phyloP scores from a whole-genome alignment of 139 green algal genomes.

The Trebouxia sp. region DNA sequence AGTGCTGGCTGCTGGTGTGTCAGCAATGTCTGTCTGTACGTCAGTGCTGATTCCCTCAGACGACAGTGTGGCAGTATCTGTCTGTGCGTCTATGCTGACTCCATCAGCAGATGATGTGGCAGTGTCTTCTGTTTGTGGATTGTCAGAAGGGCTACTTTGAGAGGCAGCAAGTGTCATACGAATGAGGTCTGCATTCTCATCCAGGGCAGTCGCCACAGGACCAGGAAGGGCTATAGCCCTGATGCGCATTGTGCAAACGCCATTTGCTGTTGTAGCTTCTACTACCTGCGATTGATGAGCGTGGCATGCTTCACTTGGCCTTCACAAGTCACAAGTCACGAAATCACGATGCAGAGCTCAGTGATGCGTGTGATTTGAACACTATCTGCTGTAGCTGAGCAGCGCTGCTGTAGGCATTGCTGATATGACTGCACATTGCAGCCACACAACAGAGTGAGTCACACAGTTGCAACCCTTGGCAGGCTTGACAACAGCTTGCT shows the following conservation, averaged over 20 bases:
- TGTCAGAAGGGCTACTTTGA: background rate
- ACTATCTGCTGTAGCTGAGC: too few species aligned
- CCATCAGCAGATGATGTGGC: too few species aligned
- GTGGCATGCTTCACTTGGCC: too few species aligned
- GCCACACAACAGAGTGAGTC: too few species aligned
- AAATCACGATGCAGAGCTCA: too few species aligned
- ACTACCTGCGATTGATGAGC: conserved; percentile 60
- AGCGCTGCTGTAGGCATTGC: background rate
- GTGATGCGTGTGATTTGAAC: too few species aligned
- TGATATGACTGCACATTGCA: too few species aligned
- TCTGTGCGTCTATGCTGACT: background rate
- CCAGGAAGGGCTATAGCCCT: conserved; percentile 67
- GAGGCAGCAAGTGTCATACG: background rate
- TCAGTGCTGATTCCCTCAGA: background rate
- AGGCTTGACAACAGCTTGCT: background rate
- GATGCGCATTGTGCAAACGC: conserved; percentile 68
- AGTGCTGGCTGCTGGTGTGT: background rate
- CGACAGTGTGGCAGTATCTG: too few species aligned
- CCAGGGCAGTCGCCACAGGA: conserved; percentile 55
- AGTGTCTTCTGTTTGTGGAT: background rate
- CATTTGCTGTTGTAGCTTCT: conserved; percentile 78
- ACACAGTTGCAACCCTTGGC: background rate
- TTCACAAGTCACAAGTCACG: too few species aligned
- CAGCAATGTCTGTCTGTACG: background rate
- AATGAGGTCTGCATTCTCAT: conserved; percentile 60